phyloP scores from a whole-genome alignment of 2,329 filamentous ascomycete species.

The Botrytis cinerea region DNA sequence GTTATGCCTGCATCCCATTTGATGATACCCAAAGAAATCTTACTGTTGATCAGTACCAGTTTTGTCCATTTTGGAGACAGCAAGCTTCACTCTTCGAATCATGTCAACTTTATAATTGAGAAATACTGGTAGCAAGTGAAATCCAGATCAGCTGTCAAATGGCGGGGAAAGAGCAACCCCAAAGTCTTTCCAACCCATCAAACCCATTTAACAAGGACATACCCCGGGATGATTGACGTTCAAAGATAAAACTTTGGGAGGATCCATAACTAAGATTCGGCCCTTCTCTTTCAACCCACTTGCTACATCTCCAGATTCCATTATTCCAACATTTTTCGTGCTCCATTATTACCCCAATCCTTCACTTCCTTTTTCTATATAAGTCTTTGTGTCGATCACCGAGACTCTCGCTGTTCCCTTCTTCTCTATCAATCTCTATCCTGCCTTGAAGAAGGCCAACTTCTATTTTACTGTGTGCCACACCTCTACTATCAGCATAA shows the following conservation, averaged over 20 bases:
- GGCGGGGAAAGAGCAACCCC: conserved; percentile 13
- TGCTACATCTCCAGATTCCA: conserved; percentile 12
- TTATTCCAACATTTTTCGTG: conserved; percentile 8
- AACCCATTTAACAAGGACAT: conserved; percentile 8
- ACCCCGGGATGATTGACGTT: conserved; percentile 1
- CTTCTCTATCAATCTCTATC: not conserved
- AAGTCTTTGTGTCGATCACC: conserved; percentile 17
- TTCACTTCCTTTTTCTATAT: conserved; percentile 6
- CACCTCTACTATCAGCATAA: not conserved
- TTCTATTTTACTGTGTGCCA: not conserved
- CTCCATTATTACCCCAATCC: conserved; percentile 15
- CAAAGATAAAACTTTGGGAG: not conserved
- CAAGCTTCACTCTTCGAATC: conserved; percentile 1
- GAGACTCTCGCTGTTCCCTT: not conserved
- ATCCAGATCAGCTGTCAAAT: not conserved
- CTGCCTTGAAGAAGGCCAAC: conserved; percentile 1
- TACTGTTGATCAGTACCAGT: not conserved
- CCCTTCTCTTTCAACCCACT: conserved; percentile 14
- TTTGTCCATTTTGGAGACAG: not conserved
- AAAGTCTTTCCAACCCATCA: not conserved
- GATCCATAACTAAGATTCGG: conserved; percentile 17
- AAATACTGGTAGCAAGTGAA: not conserved
- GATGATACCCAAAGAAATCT: not conserved
- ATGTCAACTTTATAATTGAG: not conserved
- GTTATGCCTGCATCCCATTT: not conserved